These are phyloP conservation scores for Vishniacozyma victoriae DNA, from an alignment of 768 basidiomycete genomes.

Conservation along the genomic window DNA sequence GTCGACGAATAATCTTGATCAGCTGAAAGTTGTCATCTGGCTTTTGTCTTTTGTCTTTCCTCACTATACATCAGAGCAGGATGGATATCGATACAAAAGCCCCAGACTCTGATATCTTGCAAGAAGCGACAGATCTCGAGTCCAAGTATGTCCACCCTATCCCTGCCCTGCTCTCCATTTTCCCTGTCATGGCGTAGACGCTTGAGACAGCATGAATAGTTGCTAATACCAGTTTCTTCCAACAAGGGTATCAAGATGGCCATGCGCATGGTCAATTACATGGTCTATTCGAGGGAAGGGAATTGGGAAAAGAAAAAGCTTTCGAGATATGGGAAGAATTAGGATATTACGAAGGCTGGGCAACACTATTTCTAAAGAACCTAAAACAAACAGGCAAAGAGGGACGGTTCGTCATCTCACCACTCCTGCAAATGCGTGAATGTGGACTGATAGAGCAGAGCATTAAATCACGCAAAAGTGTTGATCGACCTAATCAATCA, in stretches of 20 bases:
- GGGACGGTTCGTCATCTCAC: not conserved
- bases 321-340: conserved; percentile 98
- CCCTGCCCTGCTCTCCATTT: too few relatives aligned
- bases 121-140: too few relatives aligned
- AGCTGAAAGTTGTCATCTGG: too few relatives aligned
- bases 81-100: too few relatives aligned
- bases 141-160: too few relatives aligned
- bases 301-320: conserved; percentile 79
- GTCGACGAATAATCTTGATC: too few relatives aligned
- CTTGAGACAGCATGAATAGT: too few relatives aligned
- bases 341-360: conserved; percentile 85
- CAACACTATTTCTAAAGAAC: too few relatives aligned
- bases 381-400: conserved; percentile 4
- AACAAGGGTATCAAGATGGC: conserved; percentile 69
- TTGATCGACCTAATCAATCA: conserved; percentile 65
- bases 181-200: too few relatives aligned
- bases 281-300: conserved; percentile 83
- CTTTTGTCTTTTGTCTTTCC: too few relatives aligned
- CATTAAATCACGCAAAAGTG: conserved; percentile 58
- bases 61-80: too few relatives aligned
- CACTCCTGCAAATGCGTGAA: not conserved
- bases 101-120: too few relatives aligned
- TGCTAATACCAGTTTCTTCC: conserved; percentile 63
- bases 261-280: conserved; percentile 79
- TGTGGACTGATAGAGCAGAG: conserved; percentile 11